phyloP scores from a whole-genome alignment of 352 stramenopile species.

The Globisporangium polare region DNA sequence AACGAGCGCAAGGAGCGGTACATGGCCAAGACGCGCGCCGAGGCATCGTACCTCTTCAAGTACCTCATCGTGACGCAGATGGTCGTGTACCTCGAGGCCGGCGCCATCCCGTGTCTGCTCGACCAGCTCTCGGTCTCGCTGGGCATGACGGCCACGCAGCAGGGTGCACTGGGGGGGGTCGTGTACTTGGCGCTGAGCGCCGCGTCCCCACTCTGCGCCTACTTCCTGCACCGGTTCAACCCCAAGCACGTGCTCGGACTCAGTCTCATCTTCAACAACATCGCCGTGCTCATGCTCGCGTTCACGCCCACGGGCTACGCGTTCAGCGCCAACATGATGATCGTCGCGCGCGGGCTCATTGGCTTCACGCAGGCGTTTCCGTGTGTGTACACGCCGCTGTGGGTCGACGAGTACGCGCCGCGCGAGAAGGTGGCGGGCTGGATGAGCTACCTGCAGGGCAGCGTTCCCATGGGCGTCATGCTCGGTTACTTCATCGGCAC shows the following conservation, averaged over 20 bases:
- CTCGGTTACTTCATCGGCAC: slow-evolving; percentile 81
- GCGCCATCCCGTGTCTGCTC: slow-evolving; percentile 75
- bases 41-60: slow-evolving; percentile 84
- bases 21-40: slow-evolving; percentile 63
- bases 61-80: slow-evolving; percentile 85
- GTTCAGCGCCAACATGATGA: slow-evolving; percentile 69
- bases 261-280: slow-evolving; percentile 75
- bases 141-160: slow-evolving; percentile 60
- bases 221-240: slow-evolving; percentile 67
- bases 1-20: slow-evolving; percentile 63
- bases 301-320: slow-evolving; percentile 66
- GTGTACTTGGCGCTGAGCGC: slow-evolving; percentile 76
- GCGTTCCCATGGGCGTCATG: slow-evolving; percentile 82
- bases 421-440: slow-evolving; percentile 69
- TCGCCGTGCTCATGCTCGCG: slow-evolving; percentile 67
- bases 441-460: slow-evolving; percentile 85
- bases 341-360: slow-evolving; percentile 60
- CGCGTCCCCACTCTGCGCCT: slow-evolving; percentile 73
- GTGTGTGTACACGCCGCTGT: slow-evolving; percentile 81
- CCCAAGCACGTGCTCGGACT: slow-evolving; percentile 59
- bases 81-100: slow-evolving; percentile 77
- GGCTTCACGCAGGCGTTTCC: slow-evolving; percentile 83
- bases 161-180: slow-evolving; percentile 71
- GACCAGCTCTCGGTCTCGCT: slow-evolving; percentile 77
- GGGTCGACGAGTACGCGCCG: slow-evolving; percentile 82